These are phyloP conservation scores for Blastobotrys buckinghamii DNA, from an alignment of 1,139 yeast genomes.

Conservation along the genomic window DNA sequence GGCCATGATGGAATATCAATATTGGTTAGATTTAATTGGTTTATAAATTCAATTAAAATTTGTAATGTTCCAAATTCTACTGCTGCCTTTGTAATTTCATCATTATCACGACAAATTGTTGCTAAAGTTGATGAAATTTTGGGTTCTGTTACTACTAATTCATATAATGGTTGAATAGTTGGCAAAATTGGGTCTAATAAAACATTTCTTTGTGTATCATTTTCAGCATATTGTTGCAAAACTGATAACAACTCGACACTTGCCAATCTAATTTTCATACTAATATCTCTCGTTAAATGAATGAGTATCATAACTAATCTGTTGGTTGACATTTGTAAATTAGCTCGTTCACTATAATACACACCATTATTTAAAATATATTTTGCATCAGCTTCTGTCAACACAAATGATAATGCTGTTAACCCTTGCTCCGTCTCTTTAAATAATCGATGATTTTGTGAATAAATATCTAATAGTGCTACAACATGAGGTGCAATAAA, in stretches of 20 bases:
- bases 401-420: constrained; percentile 28
- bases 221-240: constrained; percentile 19
- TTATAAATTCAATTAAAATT: constrained; percentile 24
- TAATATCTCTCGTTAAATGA: constrained; percentile 24
- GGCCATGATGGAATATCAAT: constrained; percentile 23
- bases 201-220: constrained; percentile 19
- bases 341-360: neutral
- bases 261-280: constrained; percentile 28
- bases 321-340: constrained; percentile 5
- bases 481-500: constrained; percentile 3
- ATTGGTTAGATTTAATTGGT: constrained; percentile 12
- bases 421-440: constrained; percentile 20
- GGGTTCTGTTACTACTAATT: constrained; percentile 23
- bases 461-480: neutral
- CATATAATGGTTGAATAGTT: constrained; percentile 31
- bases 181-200: constrained; percentile 31
- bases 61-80: constrained; percentile 33
- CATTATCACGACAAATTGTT: constrained; percentile 29
- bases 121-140: constrained; percentile 29
- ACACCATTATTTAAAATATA: constrained; percentile 6
- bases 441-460: neutral
- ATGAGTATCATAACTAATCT: constrained; percentile 24
- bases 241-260: constrained; percentile 31
- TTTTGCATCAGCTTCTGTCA: constrained; percentile 14
- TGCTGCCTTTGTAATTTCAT: constrained; percentile 31